Evolutionary conservation across 2,329 filamentous ascomycete genomes (phyloP).

Genomic region (Fusarium sulawesiense): DNA sequence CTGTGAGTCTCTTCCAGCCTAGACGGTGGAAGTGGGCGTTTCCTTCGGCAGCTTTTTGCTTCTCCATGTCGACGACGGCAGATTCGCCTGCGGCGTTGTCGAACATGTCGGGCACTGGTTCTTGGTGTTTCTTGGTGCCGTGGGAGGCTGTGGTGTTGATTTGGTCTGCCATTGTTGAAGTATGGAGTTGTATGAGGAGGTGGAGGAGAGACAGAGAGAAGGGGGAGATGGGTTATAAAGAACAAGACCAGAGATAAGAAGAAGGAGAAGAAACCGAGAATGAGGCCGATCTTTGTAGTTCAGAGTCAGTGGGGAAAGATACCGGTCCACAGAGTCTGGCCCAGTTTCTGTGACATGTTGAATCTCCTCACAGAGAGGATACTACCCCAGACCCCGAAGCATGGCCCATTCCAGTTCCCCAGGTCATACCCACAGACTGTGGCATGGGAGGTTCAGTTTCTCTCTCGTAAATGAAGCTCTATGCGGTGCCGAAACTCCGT

Average conservation of each 20-base stretch:
- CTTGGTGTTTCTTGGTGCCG: slow-evolving; percentile 21
- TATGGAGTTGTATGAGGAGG: background rate
- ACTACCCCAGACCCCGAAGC: slow-evolving; percentile 36
- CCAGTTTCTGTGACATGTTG: slow-evolving; percentile 28
- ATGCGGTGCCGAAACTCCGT: slow-evolving; percentile 35
- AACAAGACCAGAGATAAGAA: slow-evolving; percentile 15
- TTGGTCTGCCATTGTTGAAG: slow-evolving; percentile 31
- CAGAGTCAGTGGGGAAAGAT: slow-evolving; percentile 15
- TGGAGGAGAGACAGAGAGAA: background rate
- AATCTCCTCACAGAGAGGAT: slow-evolving; percentile 24
- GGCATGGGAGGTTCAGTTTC: background rate
- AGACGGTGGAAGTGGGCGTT: slow-evolving; percentile 63
- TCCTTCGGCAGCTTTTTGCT: slow-evolving; percentile 59
- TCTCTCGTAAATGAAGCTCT: slow-evolving; percentile 5
- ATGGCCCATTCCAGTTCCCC: background rate
- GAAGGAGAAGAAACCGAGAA: slow-evolving; percentile 28
- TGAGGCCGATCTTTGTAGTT: slow-evolving; percentile 36
- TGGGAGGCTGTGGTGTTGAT: slow-evolving; percentile 24
- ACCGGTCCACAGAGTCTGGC: slow-evolving; percentile 13
- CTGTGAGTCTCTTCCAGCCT: slow-evolving; percentile 67
- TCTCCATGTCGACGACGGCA: slow-evolving; percentile 60
- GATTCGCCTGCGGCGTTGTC: slow-evolving; percentile 48
- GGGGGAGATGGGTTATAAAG: slow-evolving; percentile 5
- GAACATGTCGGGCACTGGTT: slow-evolving; percentile 43
- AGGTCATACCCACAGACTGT: background rate